Base-by-base conservation (phyloP, 768 basidiomycete species). In the Nidula microcarpa region DNA sequence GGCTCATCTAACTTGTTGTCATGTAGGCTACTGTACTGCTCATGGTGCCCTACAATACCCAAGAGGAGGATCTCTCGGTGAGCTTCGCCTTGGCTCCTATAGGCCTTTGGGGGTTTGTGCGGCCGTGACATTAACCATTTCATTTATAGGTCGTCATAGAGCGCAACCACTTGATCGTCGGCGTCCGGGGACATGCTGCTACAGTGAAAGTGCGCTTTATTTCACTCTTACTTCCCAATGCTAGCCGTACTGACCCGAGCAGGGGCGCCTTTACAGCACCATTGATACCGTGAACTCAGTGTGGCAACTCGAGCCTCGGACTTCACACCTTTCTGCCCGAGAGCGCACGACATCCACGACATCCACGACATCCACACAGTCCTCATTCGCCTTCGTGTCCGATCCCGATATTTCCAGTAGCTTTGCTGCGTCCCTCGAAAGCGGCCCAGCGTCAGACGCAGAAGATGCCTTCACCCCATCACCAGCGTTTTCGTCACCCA, bases 321-420 rank as follows among this genome's bases (percentile, higher is more conserved):
- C 69, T 11, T 74, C 79, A 17, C 73, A 78, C 11, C 70, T 77
- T 41, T 79, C 82, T 0, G 73, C 75, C 13, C 75, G 90, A 60
- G 88, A 86, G 54, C 84, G 89, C 16, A 91, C 90, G 0, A 84
- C 82, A 2, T 90, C 89, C 11, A 84, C 86, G 11, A 73, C 85
- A 5, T 91, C 89, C 7, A 88, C 87, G 1, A 72, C 84, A 0
- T 91, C 89, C 3, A 87, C 87, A 0, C 87, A 82, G 32, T 92
- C 90, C 16, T 92, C 90, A 0, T 92, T 84, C 60, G 89, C 90
- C 4, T 77, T 90, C 52, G 76, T 92, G 7, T 91, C 90, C n/a
- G 90, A 92, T 59, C 84, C 83, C 2, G 90, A 92, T 58, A 86
- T 91, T 49, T 89, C 89, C 4, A 91, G 88, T 68, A 89, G 86